Evolutionary conservation across 345 rosid genomes (phyloP), one percentile per base, ranked within the genome.

Genomic region (Melaleuca alternifolia): DNA sequence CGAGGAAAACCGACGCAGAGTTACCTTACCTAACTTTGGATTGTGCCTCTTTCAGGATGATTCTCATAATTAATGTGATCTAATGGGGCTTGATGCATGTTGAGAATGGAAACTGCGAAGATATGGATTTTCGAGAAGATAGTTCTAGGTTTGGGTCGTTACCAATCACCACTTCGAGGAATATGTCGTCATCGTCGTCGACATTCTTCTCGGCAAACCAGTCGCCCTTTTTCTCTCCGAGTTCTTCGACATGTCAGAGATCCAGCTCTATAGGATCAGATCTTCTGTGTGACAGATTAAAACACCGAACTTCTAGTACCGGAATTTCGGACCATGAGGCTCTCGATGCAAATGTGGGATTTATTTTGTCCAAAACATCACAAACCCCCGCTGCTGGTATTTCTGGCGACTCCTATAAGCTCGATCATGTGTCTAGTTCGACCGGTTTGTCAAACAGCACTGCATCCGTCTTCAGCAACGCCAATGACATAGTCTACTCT

Each of bases 131-230:
- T 61, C 91, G 87, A 89, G 98, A 93, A 89, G 97, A 95, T 88
- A 97, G 95, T 87, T 91, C 92, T 50, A 92, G 96, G 89, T 93
- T 92, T 52, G 93, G 91, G 33, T 89, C 90, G 1, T 86, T 94
- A 50, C 95, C 94, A 10, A 86, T 88, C 85, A 88, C 93, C 54
- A 94, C 98, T 4, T 85, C 89, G 2, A 92, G 97, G 88, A 94
- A 92, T 86, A 91, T 95, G 96, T 95, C 98, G 20, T 95, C 99
- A 18, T 96, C 97, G 0, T 95, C 99, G 3, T 95, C 99, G 7
- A 93, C 93, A 89, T 96, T 96, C 92, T 93, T 93, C 92, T 97
- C 99, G 2, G 99, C 99, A 4, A 96, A 93, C 81, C 99, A 97
- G 87, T 97, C 98, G 1, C 98, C 99, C 0, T 95, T 96, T 87